These are phyloP conservation scores for Yamadazyma taylorii DNA, from an alignment of 1,139 yeast genomes.

Conservation along the genomic window DNA sequence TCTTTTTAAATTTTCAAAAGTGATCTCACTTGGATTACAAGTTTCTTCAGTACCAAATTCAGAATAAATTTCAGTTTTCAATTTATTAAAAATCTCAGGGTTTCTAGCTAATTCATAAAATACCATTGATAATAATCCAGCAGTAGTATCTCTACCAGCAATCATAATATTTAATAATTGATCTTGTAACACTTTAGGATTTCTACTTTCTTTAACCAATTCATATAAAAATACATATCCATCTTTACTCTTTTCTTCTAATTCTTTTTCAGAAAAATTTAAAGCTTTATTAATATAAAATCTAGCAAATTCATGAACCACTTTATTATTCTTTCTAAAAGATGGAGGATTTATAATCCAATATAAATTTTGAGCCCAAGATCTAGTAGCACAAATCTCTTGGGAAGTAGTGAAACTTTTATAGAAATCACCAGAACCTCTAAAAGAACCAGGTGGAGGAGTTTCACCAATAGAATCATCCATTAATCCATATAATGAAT, in stretches of 20 bases:
- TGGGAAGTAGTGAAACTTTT: slow-evolving; percentile 28
- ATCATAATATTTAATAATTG: slow-evolving; percentile 31
- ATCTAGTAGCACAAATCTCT: slow-evolving; percentile 23
- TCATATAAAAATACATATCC: slow-evolving; percentile 30
- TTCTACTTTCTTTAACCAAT: slow-evolving; percentile 27
- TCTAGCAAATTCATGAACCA: slow-evolving; percentile 15
- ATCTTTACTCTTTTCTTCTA: slow-evolving; percentile 20
- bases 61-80: slow-evolving; percentile 30
- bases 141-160: slow-evolving; percentile 37
- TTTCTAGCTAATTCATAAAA: slow-evolving; percentile 38
- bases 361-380: slow-evolving; percentile 23
- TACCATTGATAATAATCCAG: slow-evolving; percentile 28
- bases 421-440: slow-evolving; percentile 22
- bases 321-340: slow-evolving; percentile 7
- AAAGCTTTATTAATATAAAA: slow-evolving; percentile 26
- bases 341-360: slow-evolving; percentile 17
- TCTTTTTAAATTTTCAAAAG: slow-evolving; percentile 48
- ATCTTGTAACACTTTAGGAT: slow-evolving; percentile 27
- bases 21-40: slow-evolving; percentile 38
- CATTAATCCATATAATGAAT: slow-evolving; percentile 39
- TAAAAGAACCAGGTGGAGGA: slow-evolving; percentile 21
- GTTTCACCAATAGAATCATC: slow-evolving; percentile 28
- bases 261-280: slow-evolving; percentile 16
- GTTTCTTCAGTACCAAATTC: slow-evolving; percentile 36
- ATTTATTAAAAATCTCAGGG: slow-evolving; percentile 32